Conservation (phyloP, 805 yeast genomes). For the Kazachstania africana region DNA sequence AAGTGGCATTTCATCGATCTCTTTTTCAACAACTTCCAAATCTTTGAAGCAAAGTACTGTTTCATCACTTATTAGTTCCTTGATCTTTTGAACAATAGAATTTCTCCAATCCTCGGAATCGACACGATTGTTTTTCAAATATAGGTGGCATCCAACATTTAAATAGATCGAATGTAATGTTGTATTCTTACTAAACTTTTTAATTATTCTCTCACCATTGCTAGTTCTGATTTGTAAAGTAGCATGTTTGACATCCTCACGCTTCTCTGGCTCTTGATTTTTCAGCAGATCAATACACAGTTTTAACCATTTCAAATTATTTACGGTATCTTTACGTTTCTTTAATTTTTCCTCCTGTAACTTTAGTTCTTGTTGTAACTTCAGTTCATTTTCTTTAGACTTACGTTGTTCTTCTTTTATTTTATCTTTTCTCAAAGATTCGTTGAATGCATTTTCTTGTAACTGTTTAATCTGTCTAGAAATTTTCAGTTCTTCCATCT, state of each 20-base stretch:
- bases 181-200: constrained; percentile 12
- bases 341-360: constrained; percentile 5
- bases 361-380: constrained; percentile 3
- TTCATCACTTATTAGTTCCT: constrained; percentile 6
- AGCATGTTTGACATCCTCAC: constrained; percentile 6
- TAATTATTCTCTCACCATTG: constrained; percentile 20
- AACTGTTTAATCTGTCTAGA: constrained; percentile 47
- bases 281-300: constrained; percentile 6
- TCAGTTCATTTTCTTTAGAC: constrained; percentile 7
- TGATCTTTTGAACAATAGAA: constrained; percentile 33
- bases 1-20: constrained; percentile 5
- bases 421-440: constrained; percentile 46
- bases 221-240: constrained; percentile 24
- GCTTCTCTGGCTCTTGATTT: neutral
- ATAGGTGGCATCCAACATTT: constrained; percentile 18
- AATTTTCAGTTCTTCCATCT: constrained; percentile 45
- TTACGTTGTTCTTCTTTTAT: constrained; percentile 38
- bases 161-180: constrained; percentile 15
- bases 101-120: constrained; percentile 61
- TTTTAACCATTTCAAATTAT: constrained; percentile 16
- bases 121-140: constrained; percentile 28
- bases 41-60: constrained; percentile 15
- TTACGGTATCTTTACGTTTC: constrained; percentile 9
- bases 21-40: constrained; percentile 3
- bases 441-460: constrained; percentile 58